Conservation (phyloP, 139 green algal species). For the Chlamydomonas incerta region DNA sequence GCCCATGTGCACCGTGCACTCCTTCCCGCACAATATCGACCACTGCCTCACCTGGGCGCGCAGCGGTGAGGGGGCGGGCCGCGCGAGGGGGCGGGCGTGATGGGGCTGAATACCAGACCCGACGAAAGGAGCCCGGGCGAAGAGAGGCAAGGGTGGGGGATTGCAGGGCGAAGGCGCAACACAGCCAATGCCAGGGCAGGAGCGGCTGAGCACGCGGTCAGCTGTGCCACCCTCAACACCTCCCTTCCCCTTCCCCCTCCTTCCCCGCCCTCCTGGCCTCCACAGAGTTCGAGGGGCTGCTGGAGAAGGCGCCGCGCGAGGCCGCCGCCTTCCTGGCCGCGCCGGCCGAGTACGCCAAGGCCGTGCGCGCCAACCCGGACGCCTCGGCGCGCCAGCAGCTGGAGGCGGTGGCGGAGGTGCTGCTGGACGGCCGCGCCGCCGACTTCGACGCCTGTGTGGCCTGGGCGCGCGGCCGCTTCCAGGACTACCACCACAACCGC, state of each 20-base stretch:
- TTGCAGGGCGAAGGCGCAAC: no score
- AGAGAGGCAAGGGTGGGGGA: no score
- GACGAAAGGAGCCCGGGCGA: no score
- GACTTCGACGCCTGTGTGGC: constrained; percentile 91
- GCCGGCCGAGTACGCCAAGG: constrained; percentile 79
- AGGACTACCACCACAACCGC: constrained; percentile 90
- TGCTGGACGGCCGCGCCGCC: constrained; percentile 60
- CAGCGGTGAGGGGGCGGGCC: constrained; percentile 20
- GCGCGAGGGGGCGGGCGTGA: neutral
- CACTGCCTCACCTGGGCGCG: constrained; percentile 94
- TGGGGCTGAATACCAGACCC: no score
- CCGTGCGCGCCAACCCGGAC: constrained; percentile 67
- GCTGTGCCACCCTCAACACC: no score
- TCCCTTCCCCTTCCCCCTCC: no score
- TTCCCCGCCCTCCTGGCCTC: no score
- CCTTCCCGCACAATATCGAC: constrained; percentile 99
- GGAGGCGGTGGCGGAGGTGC: constrained; percentile 86
- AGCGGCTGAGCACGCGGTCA: no score
- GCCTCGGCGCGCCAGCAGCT: constrained; percentile 87
- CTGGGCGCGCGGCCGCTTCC: constrained; percentile 87
- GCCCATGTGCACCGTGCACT: constrained; percentile 99
- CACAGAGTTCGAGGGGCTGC: constrained; percentile 95
- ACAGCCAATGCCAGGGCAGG: no score
- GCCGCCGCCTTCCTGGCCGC: constrained; percentile 92
- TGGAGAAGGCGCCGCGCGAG: constrained; percentile 93